Evolutionary conservation across 805 yeast species (phyloP).

Genomic region (Barnettozyma vustinii): DNA sequence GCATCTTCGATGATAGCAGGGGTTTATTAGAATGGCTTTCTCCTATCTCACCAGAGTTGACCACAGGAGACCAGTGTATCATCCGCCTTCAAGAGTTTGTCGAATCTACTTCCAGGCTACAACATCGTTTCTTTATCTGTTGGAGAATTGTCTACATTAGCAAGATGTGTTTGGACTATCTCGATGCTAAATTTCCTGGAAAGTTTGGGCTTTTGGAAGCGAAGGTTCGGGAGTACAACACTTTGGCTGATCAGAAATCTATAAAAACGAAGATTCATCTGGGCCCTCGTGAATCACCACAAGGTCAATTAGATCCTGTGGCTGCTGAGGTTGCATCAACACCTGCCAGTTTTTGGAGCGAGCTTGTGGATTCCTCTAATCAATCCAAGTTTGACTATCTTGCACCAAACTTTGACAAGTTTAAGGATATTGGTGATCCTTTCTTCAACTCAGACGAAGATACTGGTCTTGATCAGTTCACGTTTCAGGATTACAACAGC

Average conservation of each 20-base stretch:
- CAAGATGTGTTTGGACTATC: conserved; percentile 19
- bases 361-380: conserved; percentile 20
- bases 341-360: conserved; percentile 16
- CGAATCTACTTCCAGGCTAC: conserved; percentile 12
- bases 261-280: neutral
- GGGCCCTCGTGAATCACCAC: neutral
- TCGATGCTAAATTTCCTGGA: conserved; percentile 17
- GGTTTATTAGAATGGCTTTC: conserved; percentile 19
- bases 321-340: neutral
- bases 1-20: conserved; percentile 15
- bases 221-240: conserved; percentile 3
- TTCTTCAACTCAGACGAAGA: conserved; percentile 12
- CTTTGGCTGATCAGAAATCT: neutral
- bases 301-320: neutral
- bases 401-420: conserved; percentile 20
- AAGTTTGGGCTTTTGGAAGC: conserved; percentile 11
- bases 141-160: conserved; percentile 26
- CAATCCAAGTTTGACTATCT: conserved; percentile 27
- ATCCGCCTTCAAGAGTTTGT: conserved; percentile 18
- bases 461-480: neutral
- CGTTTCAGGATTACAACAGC: conserved; percentile 12
- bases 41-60: conserved; percentile 7
- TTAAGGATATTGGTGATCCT: conserved; percentile 22
- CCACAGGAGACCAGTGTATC: conserved; percentile 21
- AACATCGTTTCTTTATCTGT: conserved; percentile 22